phyloP scores from a whole-genome alignment of 306 rosid genomes.

The Carpinus viminea region DNA sequence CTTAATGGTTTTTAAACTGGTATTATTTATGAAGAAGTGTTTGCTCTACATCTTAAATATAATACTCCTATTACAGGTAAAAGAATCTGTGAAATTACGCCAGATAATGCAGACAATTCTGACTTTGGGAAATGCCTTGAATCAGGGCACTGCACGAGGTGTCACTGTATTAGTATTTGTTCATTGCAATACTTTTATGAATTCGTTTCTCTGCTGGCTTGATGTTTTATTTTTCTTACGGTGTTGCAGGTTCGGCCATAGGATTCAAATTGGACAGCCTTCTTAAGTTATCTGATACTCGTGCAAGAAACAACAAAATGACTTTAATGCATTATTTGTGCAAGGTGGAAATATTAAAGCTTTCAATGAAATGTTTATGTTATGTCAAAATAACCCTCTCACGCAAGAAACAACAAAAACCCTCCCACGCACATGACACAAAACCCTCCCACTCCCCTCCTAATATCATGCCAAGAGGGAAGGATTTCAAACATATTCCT shows the following conservation, averaged over 20 bases:
- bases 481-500: background rate
- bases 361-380: conserved; percentile 13
- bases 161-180: conserved; percentile 19
- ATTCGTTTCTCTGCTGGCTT: conserved; percentile 18
- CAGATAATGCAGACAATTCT: conserved; percentile 99
- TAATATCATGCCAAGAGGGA: background rate
- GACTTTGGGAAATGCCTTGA: conserved; percentile 92
- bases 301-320: conserved; percentile 98
- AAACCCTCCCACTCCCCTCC: too few species aligned
- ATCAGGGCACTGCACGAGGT: conserved; percentile 99
- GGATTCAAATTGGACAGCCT: conserved; percentile 99
- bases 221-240: conserved; percentile 13
- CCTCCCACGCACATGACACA: too few species aligned
- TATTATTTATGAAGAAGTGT: conserved; percentile 15
- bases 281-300: conserved; percentile 95
- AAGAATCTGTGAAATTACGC: conserved; percentile 87
- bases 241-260: conserved; percentile 85
- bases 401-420: too few species aligned
- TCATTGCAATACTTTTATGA: conserved; percentile 8
- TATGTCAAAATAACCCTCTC: background rate
- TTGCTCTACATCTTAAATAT: conserved; percentile 24
- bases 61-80: conserved; percentile 61
- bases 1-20: conserved; percentile 27
- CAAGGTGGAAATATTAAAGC: conserved; percentile 59
- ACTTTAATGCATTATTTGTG: conserved; percentile 99